Base-by-base conservation (phyloP, 2,329 filamentous ascomycete genomes). In the Aspergillus fischeri region DNA sequence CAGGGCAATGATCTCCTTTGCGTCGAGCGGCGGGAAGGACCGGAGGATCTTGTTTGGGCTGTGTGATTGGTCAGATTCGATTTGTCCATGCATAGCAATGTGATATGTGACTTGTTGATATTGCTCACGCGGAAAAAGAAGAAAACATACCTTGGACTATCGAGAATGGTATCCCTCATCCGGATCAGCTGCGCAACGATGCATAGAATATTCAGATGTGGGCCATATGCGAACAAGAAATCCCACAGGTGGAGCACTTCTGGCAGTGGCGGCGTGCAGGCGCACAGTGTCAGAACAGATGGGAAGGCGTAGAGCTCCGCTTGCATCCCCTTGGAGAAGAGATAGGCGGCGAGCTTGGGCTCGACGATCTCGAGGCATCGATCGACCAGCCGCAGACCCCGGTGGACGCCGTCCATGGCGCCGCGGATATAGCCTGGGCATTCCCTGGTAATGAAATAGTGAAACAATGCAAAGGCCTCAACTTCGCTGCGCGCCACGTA, bases 281-380 rank as follows among this genome's bases (percentile, higher is more conserved):
- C 94, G 70, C 92, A 97, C 52, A 99, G 83, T 0, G 94, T 99
- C 62, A 97, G 80, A 0, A 99, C 94, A 1, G 91, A 95, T 1
- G 94, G 91, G 68, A 99, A 99, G 2, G 93, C 94, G 72, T 97
- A 99, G 55, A 99, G 89, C 77, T 96, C 91, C 2, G 94, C 94
- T 60, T 91, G 88, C 73, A 99, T 86, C 11, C 90, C 90, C 74
- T 96, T 95, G 54, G 87, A 86, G 57, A 90, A 88, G 29, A 99
- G 83, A 72, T 96, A 92, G 27, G 86, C 78, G 67, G 89, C 92
- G 49, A 99, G 81, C 73, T 92, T 94, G 1, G 90, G 87, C 70
- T 97, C 94, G 50, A 97, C 92, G 56, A 96, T 91, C 59, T 91
- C 88, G 25, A 99, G 79, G 52, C 96, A 92, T 69, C 91, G 91